Evolutionary conservation across 306 rosid genomes (phyloP).

Genomic region (Trifolium dubium): DNA sequence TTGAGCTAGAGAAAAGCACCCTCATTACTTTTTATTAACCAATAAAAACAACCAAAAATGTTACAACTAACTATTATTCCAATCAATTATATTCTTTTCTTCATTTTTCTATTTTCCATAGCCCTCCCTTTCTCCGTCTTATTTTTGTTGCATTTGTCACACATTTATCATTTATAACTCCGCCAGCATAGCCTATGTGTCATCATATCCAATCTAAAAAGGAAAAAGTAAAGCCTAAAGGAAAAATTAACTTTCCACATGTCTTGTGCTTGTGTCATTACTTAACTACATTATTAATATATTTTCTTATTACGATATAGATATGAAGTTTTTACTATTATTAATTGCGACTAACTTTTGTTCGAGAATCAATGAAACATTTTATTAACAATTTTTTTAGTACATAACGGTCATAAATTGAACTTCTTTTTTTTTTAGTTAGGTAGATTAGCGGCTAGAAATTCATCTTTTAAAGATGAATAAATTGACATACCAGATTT

Average conservation of each 20-base stretch:
- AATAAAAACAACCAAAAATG: neutral
- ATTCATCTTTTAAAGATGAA: too few species aligned
- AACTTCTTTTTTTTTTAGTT: too few species aligned
- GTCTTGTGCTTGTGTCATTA: constrained; percentile 26
- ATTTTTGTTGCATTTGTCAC: constrained; percentile 35
- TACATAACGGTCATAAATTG: too few species aligned
- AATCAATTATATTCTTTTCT: constrained; percentile 36
- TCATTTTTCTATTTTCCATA: constrained; percentile 5
- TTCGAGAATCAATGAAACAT: too few species aligned
- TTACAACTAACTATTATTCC: neutral
- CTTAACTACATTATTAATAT: too few species aligned
- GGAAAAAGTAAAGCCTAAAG: neutral
- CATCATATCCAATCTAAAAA: constrained; percentile 14
- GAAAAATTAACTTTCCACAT: constrained; percentile 34
- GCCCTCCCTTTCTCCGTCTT: constrained; percentile 47
- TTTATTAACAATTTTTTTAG: too few species aligned
- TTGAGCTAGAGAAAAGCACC: constrained; percentile 46
- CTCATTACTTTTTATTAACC: constrained; percentile 30
- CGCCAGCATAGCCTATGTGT: constrained; percentile 41
- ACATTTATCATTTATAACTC: constrained; percentile 37
- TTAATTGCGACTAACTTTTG: too few species aligned
- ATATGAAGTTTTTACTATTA: too few species aligned
- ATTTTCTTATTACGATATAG: too few species aligned
- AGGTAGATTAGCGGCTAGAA: too few species aligned
- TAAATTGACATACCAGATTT: too few species aligned